Base-by-base conservation (phyloP, 2,329 filamentous ascomycete genomes). In the Sclerotinia spermophila region DNA sequence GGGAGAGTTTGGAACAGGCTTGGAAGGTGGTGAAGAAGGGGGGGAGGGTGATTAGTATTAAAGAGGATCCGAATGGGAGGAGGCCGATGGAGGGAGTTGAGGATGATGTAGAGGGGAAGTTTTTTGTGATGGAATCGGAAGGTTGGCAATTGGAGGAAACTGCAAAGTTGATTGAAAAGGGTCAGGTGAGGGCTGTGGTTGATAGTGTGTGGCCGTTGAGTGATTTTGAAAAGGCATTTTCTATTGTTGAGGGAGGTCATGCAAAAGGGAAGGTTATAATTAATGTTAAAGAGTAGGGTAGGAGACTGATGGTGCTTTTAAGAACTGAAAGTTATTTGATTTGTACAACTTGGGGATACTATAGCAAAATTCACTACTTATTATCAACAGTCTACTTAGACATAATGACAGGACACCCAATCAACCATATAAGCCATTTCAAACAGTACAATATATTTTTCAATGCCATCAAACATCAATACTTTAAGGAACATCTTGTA, bases 141-240 rank as follows among this genome's bases (percentile, higher is more conserved):
- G 67, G 67, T 30, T 69, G 58, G 58, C 67, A 69, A 21, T 65
- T 69, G 59, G 59, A 55, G 13, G 60, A 55, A 19, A 53, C 53
- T 10, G 48, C 35, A 2, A 44, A n/a, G 21, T 30, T 66, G 5
- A 44, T 66, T 58, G 59, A 58, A 19, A 64, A 21, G 21, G 48
- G 48, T 0, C 53, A 58, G 45, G 40, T 69, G 8, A 69, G 10
- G 13, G 21, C 67, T 5, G 33, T 55, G 0, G 10, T 69, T 4
- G 68, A 69, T 65, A 69, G 59, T 42, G 59, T 66, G 8, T 69
- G 68, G 68, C 17, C 48, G 5, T 24, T 69, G 21, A 8, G 42
- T 5, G 68, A 69, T 10, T 69, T 56, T 21, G 40, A 65, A 21
- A 69, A 66, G 51, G 68, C 68, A 1, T 66, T 66, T 66, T 48